These are phyloP conservation scores for Kodamaea sagamina DNA, from an alignment of 805 yeast species.

Conservation along the genomic window DNA sequence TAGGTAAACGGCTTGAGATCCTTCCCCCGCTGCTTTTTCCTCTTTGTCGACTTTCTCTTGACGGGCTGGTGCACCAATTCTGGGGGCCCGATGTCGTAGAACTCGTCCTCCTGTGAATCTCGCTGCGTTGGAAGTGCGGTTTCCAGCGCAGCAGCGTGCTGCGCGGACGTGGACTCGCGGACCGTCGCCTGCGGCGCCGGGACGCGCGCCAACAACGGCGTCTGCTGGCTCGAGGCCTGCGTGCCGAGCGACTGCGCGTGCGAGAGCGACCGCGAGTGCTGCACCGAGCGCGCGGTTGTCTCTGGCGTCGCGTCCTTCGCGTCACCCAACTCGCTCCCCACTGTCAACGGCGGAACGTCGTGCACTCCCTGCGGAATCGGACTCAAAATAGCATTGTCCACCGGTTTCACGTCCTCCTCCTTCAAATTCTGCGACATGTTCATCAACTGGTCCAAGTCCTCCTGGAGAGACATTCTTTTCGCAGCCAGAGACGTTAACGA, in stretches of 20 bases:
- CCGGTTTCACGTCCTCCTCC: neutral
- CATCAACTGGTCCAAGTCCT: constrained; percentile 43
- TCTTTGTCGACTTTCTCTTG: constrained; percentile 26
- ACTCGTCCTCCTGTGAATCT: constrained; percentile 26
- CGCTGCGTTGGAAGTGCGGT: neutral
- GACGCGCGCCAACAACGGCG: too few relatives aligned
- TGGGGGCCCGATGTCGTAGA: constrained; percentile 40
- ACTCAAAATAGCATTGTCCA: constrained; percentile 5
- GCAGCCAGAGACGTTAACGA: neutral
- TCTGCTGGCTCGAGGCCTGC: too few relatives aligned
- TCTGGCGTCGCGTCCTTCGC: neutral
- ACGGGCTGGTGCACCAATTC: constrained; percentile 33
- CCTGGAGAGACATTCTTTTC: constrained; percentile 17
- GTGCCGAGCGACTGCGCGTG: neutral
- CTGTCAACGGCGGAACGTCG: neutral
- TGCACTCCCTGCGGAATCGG: neutral
- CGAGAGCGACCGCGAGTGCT: neutral
- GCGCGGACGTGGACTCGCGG: neutral
- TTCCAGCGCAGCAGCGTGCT: neutral
- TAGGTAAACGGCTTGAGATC: constrained; percentile 42
- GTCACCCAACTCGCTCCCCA: neutral
- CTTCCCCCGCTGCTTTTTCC: constrained; percentile 9
- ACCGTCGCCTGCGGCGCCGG: neutral
- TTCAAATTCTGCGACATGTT: constrained; percentile 26
- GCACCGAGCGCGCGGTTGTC: neutral